These are phyloP conservation scores for Corymbia citriodora DNA, from an alignment of 441 rosid genomes.

Conservation along the genomic window DNA sequence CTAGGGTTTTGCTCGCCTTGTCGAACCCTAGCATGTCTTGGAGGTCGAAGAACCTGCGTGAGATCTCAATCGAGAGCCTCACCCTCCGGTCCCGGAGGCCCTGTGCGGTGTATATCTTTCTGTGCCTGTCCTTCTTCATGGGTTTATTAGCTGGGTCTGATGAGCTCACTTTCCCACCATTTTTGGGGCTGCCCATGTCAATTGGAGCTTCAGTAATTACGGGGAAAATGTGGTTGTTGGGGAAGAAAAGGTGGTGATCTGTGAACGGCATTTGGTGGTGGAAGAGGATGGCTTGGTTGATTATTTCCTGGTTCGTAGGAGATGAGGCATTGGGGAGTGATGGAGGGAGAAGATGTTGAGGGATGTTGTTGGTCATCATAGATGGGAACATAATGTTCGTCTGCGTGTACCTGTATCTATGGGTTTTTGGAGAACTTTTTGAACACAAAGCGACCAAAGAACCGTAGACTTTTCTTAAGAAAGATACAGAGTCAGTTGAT, in stretches of 20 bases:
- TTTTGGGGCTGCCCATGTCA: background rate
- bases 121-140: background rate
- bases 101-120: slow-evolving; percentile 8
- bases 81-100: slow-evolving; percentile 12
- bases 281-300: background rate
- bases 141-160: background rate
- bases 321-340: background rate
- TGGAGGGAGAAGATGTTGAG: background rate
- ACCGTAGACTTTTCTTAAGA: background rate
- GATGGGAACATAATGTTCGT: background rate
- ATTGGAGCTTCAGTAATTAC: background rate
- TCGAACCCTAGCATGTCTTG: slow-evolving; percentile 13
- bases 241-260: background rate
- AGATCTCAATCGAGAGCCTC: slow-evolving; percentile 7
- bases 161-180: background rate
- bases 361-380: background rate
- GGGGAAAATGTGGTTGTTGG: background rate
- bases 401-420: background rate
- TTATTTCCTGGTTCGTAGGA: background rate
- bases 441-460: background rate
- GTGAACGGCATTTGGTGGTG: background rate
- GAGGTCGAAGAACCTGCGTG: slow-evolving; percentile 10
- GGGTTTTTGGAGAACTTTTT: background rate
- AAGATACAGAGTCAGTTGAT: background rate
- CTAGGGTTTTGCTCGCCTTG: slow-evolving; percentile 14